Evolutionary conservation across 164 flowering plant genomes (phyloP).

Genomic region (Kalanchoe fedtschenkoi): DNA sequence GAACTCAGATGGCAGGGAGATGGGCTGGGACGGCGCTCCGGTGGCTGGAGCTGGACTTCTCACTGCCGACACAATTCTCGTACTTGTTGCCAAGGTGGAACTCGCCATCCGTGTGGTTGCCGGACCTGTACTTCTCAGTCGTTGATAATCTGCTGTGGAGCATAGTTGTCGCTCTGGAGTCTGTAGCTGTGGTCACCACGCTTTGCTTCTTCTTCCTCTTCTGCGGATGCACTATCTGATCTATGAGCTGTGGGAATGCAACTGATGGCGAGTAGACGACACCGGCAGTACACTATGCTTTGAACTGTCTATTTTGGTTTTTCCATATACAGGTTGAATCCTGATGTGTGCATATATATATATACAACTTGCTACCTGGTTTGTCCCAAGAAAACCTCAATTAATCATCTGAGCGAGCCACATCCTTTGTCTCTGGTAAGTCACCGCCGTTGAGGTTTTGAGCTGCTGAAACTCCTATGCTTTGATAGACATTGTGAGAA

Average conservation of each 20-base stretch:
- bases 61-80: constrained; percentile 13
- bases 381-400: background rate
- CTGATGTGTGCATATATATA: background rate
- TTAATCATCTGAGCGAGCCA: too few relatives aligned
- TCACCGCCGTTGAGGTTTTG: too few relatives aligned
- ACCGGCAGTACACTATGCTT: too few relatives aligned
- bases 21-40: constrained; percentile 12
- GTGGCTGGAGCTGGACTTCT: constrained; percentile 35
- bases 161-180: constrained; percentile 41
- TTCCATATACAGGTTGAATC: too few relatives aligned
- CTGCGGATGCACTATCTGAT: constrained; percentile 75
- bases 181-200: constrained; percentile 50
- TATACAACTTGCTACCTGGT: background rate
- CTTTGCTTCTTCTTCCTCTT: constrained; percentile 62
- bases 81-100: constrained; percentile 3
- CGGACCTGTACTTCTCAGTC: constrained; percentile 29
- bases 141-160: constrained; percentile 52
- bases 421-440: too few relatives aligned
- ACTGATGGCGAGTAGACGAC: too few relatives aligned
- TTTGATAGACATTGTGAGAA: too few relatives aligned
- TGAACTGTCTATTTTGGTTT: background rate
- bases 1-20: constrained; percentile 1
- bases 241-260: background rate
- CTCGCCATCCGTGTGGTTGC: constrained; percentile 25
- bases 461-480: too few relatives aligned